A percentile compares a stretch with the other conserved stretches of the same genome.
Conservation (phyloP, 2,329 filamentous ascomycete genomes). For the Ophiocordyceps polyrhachis-furcata region DNA sequence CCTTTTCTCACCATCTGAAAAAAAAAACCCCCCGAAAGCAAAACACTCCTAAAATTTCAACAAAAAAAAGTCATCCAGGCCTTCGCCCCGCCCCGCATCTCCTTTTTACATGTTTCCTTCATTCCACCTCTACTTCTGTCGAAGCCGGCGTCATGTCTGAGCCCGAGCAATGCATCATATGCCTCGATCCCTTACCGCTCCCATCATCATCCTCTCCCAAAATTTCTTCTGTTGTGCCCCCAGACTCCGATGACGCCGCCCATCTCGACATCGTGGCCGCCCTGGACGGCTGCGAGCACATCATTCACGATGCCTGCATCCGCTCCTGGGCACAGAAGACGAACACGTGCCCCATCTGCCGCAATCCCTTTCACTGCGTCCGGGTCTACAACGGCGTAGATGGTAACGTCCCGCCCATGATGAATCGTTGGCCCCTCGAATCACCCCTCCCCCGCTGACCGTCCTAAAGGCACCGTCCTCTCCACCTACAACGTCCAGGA, state of each 20-base stretch:
- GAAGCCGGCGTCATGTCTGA: slow-evolving; percentile 27
- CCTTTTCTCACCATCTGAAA: background rate
- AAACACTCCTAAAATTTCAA: too few species aligned
- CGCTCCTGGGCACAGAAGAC: slow-evolving; percentile 90
- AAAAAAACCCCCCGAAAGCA: background rate
- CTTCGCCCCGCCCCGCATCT: slow-evolving; percentile 2
- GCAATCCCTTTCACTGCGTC: slow-evolving; percentile 77
- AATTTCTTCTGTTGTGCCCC: slow-evolving; percentile 1
- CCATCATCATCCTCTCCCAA: slow-evolving; percentile 7
- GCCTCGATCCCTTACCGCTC: slow-evolving; percentile 38
- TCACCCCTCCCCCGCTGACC: background rate
- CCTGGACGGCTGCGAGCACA: slow-evolving; percentile 67
- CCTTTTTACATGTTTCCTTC: slow-evolving; percentile 28
- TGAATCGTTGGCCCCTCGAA: background rate
- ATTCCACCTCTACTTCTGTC: slow-evolving; percentile 15
- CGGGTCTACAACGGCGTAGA: slow-evolving; percentile 64
- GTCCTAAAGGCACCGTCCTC: slow-evolving; percentile 31
- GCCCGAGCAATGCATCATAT: slow-evolving; percentile 52
- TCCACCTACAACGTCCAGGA: slow-evolving; percentile 52
- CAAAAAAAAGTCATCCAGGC: too few species aligned
- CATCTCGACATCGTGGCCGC: slow-evolving; percentile 32
- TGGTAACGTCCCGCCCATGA: slow-evolving; percentile 29
- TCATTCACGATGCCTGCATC: slow-evolving; percentile 82
- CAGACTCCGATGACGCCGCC: slow-evolving; percentile 11
- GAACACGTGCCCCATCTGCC: slow-evolving; percentile 95